A percentile compares a stretch with the other conserved stretches of the same genome.
These are phyloP conservation scores for Truncatella angustata DNA, from an alignment of 2,329 filamentous ascomycete species.

Conservation along the genomic window DNA sequence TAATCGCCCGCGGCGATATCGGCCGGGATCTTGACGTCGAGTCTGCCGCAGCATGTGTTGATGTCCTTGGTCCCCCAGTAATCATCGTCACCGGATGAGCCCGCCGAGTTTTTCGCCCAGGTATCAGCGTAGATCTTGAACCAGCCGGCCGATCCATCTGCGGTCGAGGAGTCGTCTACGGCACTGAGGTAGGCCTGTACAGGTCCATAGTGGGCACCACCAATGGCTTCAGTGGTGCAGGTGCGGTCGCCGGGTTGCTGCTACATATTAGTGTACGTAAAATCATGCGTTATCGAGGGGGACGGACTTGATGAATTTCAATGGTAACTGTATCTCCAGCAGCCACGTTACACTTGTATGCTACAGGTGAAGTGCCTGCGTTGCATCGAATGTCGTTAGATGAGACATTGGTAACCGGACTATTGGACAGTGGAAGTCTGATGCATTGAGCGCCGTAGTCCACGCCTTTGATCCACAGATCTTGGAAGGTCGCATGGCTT, in stretches of 20 bases:
- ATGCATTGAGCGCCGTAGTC: constrained; percentile 29
- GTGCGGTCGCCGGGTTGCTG: constrained; percentile 45
- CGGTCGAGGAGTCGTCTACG: constrained; percentile 44
- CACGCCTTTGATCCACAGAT: constrained; percentile 46
- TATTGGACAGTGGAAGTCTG: constrained; percentile 34
- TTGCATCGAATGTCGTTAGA: constrained; percentile 41
- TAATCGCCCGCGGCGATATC: constrained; percentile 39
- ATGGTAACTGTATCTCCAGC: constrained; percentile 28
- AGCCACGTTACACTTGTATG: constrained; percentile 31
- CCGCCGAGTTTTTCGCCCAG: constrained; percentile 22
- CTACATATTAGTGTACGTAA: too few species aligned
- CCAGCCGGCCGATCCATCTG: constrained; percentile 41
- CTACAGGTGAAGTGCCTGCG: constrained; percentile 28
- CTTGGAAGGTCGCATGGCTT: constrained; percentile 50
- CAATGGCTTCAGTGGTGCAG: constrained; percentile 48
- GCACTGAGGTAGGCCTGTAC: constrained; percentile 51
- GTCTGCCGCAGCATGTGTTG: constrained; percentile 37
- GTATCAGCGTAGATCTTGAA: constrained; percentile 54
- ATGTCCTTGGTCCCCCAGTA: constrained; percentile 44
- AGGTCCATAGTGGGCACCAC: constrained; percentile 52
- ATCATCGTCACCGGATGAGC: constrained; percentile 39
- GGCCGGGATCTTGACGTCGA: constrained; percentile 30
- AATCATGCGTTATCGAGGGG: too few species aligned
- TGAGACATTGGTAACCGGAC: constrained; percentile 36
- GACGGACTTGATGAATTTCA: constrained; percentile 24